These are phyloP conservation scores for Rhizomucor pusillus DNA, from an alignment of 371 early-diverging fungal genomes.

Conservation along the genomic window DNA sequence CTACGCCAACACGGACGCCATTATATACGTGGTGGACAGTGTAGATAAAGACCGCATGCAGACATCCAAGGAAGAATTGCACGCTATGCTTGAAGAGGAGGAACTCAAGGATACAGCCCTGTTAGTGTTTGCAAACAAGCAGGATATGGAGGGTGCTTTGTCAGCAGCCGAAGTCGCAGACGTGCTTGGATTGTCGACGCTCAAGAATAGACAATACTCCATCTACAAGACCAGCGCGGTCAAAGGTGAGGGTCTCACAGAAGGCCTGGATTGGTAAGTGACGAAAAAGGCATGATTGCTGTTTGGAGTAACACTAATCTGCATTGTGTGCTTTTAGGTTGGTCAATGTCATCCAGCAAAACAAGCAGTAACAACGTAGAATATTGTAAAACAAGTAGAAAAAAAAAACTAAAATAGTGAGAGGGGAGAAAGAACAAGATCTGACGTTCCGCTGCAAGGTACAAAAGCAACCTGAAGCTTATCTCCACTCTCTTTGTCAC, in stretches of 20 bases:
- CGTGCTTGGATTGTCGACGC: conserved; percentile 77
- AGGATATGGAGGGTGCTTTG: conserved; percentile 90
- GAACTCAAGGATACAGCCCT: conserved; percentile 81
- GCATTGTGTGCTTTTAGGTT: too few species aligned
- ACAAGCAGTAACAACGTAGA: conserved; percentile 30
- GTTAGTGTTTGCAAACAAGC: conserved; percentile 90
- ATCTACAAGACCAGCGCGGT: conserved; percentile 95
- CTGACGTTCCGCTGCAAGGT: too few species aligned
- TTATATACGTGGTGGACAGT: conserved; percentile 95
- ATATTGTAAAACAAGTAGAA: too few species aligned
- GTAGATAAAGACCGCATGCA: conserved; percentile 89
- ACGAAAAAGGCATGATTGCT: not conserved
- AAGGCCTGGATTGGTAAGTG: conserved; percentile 82
- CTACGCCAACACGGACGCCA: conserved; percentile 87
- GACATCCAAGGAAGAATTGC: conserved; percentile 86
- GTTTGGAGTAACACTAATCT: too few species aligned
- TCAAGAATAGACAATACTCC: conserved; percentile 87
- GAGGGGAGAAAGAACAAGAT: too few species aligned
- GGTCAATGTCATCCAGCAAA: conserved; percentile 51
- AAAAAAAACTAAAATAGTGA: too few species aligned
- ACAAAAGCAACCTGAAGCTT: too few species aligned
- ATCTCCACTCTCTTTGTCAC: too few species aligned
- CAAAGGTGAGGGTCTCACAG: conserved; percentile 92
- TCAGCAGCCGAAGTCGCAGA: conserved; percentile 83
- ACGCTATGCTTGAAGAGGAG: conserved; percentile 87